Evolutionary conservation across 177 flowering plant genomes (phyloP).

Genomic region (Vitis hybrid): DNA sequence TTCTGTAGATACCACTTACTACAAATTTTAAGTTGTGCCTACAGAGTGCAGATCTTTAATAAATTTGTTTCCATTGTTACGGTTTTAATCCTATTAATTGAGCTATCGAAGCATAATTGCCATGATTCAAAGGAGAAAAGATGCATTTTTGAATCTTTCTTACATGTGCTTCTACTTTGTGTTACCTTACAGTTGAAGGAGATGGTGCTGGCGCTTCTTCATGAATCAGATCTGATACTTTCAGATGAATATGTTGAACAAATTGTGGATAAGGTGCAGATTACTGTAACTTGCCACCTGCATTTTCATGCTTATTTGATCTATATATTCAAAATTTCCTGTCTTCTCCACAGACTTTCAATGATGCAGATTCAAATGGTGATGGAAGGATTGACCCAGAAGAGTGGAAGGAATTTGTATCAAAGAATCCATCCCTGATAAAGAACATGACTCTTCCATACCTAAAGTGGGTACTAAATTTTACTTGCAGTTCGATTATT

Average conservation of each 20-base stretch:
- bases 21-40: background rate
- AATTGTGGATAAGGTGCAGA: conserved; percentile 62
- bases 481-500: background rate
- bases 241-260: conserved; percentile 65
- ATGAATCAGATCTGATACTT: conserved; percentile 70
- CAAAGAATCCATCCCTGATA: conserved; percentile 53
- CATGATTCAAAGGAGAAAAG: background rate
- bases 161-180: background rate
- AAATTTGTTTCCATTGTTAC: too few relatives aligned
- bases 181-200: conserved; percentile 43
- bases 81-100: too few relatives aligned
- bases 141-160: background rate
- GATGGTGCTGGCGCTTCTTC: conserved; percentile 83
- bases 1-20: too few relatives aligned
- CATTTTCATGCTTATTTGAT: background rate
- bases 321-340: background rate
- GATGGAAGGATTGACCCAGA: conserved; percentile 63
- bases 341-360: conserved; percentile 35
- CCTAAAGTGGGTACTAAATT: conserved; percentile 43
- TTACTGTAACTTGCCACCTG: background rate
- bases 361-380: conserved; percentile 51
- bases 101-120: background rate
- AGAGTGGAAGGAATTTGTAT: conserved; percentile 69
- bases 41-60: background rate
- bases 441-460: conserved; percentile 82